Percentiles rank a stretch among this genome's conserved stretches.
These are phyloP conservation scores for Ziziphus jujuba DNA, from an alignment of 306 rosid species.

Conservation along the genomic window DNA sequence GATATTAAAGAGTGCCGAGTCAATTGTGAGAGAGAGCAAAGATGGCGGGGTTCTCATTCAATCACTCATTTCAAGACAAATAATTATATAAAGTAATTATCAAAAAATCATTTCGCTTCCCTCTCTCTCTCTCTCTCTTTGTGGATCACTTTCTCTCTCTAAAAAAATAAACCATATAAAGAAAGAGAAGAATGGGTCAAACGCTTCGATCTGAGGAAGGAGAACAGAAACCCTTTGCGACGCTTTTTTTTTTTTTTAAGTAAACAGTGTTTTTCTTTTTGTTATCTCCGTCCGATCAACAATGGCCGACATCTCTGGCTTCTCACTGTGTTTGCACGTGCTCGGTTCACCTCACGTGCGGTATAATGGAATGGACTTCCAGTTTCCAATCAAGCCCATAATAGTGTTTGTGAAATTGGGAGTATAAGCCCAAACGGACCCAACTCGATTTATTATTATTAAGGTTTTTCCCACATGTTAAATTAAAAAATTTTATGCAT, in stretches of 20 bases:
- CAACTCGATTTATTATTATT: no score
- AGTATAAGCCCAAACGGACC: no score
- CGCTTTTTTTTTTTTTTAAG: no score
- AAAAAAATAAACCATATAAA: neutral
- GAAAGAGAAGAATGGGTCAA: constrained; percentile 35
- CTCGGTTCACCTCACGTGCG: neutral
- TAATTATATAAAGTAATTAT: neutral
- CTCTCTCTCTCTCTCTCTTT: neutral
- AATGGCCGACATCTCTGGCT: no score
- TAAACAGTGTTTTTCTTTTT: neutral
- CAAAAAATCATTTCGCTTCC: neutral
- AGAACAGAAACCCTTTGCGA: constrained; percentile 8
- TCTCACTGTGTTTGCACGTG: neutral
- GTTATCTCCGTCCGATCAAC: constrained; percentile 21
- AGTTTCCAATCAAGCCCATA: no score
- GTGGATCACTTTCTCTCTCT: no score
- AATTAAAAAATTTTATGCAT: no score
- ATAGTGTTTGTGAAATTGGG: no score
- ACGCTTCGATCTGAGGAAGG: constrained; percentile 26
- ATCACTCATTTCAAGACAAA: constrained; percentile 41
- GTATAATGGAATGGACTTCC: no score
- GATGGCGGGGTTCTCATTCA: constrained; percentile 94
- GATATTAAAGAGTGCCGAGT: constrained; percentile 84
- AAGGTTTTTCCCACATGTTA: no score
- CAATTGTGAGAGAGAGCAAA: constrained; percentile 71